phyloP scores from a whole-genome alignment of 2,329 filamentous ascomycete species.

The Cladosporium austrohemisphaericum region DNA sequence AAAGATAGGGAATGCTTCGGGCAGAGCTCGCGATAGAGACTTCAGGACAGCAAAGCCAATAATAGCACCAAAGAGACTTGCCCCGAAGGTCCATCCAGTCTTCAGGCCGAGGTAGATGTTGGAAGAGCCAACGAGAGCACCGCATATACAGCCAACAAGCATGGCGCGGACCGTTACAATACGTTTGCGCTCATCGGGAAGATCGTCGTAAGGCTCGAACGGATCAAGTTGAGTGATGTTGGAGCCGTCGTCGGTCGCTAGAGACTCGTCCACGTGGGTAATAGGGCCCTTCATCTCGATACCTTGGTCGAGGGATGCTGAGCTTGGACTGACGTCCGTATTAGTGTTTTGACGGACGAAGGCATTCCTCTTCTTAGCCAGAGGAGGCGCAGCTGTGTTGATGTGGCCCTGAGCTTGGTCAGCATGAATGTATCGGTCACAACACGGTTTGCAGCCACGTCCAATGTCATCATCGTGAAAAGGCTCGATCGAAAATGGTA shows the following conservation, averaged over 20 bases:
- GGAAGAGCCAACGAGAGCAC: constrained; percentile 58
- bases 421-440: not conserved
- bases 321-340: not conserved
- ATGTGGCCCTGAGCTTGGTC: constrained; percentile 24
- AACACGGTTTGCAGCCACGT: too few species aligned
- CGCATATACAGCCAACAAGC: constrained; percentile 53
- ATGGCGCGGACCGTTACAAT: constrained; percentile 57
- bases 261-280: constrained; percentile 27
- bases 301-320: constrained; percentile 19
- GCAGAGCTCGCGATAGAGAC: constrained; percentile 48
- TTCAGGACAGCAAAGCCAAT: constrained; percentile 59
- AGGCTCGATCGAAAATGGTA: not conserved
- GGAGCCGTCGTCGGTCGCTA: constrained; percentile 28
- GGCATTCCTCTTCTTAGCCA: constrained; percentile 36
- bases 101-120: constrained; percentile 59
- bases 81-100: constrained; percentile 44
- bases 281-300: constrained; percentile 26
- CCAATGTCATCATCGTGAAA: not conserved
- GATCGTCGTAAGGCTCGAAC: constrained; percentile 42
- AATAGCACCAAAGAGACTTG: constrained; percentile 44
- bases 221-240: constrained; percentile 34
- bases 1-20: constrained; percentile 48
- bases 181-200: constrained; percentile 43
- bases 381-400: constrained; percentile 31
- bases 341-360: constrained; percentile 19